Percentiles rank a stretch among this genome's conserved stretches.
Evolutionary conservation across 495 filamentous ascomycete genomes (phyloP).

Genomic region (Bathelium albidoporum): DNA sequence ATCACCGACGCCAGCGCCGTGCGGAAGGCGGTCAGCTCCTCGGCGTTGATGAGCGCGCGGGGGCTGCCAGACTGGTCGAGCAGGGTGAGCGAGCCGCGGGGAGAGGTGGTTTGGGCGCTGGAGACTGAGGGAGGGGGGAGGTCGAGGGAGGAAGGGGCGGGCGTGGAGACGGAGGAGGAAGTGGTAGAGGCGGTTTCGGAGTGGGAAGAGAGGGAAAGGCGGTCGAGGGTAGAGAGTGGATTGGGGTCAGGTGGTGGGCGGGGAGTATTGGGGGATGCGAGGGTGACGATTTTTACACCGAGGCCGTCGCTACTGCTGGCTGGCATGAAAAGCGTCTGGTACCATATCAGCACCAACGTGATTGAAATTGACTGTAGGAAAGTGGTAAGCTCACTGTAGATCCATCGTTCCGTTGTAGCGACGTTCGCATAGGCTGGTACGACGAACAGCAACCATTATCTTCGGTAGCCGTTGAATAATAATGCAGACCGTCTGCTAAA

Average conservation of each 20-base stretch:
- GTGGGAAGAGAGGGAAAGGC: conserved; percentile 20
- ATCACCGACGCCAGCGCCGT: conserved; percentile 75
- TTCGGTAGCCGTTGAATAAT: conserved; percentile 62
- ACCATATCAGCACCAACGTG: not conserved
- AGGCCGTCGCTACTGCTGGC: conserved; percentile 49
- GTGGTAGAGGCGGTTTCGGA: conserved; percentile 13
- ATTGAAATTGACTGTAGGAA: not conserved
- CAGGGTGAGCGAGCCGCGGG: conserved; percentile 69
- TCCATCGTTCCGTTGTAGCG: conserved; percentile 57
- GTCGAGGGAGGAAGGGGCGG: conserved; percentile 21
- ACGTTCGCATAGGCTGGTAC: conserved; percentile 69
- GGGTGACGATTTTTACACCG: conserved; percentile 55
- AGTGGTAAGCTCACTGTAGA: conserved; percentile 36
- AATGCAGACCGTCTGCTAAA: conserved; percentile 67
- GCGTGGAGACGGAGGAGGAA: conserved; percentile 21
- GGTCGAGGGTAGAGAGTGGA: conserved; percentile 13
- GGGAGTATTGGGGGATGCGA: conserved; percentile 21
- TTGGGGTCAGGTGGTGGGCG: not conserved
- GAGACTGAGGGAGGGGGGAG: conserved; percentile 9
- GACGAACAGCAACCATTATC: conserved; percentile 45
- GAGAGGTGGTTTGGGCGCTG: conserved; percentile 39
- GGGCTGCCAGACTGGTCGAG: conserved; percentile 57
- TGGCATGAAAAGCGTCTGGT: conserved; percentile 77
- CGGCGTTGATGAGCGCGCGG: conserved; percentile 70
- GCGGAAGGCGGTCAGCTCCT: conserved; percentile 83